Percentiles rank a stretch among this genome's conserved stretches.
phyloP scores from a whole-genome alignment of 805 yeast genomes.

The Candida michaelii region DNA sequence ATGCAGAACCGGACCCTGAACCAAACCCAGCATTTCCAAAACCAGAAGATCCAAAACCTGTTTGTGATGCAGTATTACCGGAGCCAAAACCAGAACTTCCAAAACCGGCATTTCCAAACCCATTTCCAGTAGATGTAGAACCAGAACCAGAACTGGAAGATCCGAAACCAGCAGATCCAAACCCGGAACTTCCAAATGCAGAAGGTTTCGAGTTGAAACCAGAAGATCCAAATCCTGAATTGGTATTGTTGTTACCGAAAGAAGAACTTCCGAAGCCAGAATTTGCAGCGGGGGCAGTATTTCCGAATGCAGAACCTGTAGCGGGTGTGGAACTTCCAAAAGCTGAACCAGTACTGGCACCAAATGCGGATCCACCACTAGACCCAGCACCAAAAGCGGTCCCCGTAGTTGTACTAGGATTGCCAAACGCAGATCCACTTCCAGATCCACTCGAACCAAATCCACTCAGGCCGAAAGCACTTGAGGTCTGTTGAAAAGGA shows the following conservation, averaged over 20 bases:
- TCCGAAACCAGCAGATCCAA: constrained; percentile 17
- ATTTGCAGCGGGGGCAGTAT: too few relatives aligned
- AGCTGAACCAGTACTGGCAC: constrained; percentile 9
- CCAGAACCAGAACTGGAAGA: background rate
- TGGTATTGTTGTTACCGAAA: constrained; percentile 8
- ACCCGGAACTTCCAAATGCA: constrained; percentile 14
- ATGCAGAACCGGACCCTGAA: too few relatives aligned
- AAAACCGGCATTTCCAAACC: constrained; percentile 11
- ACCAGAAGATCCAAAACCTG: constrained; percentile 8
- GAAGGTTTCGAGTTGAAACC: constrained; percentile 11
- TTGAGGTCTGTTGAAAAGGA: constrained; percentile 2
- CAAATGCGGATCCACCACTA: constrained; percentile 1
- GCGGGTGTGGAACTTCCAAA: constrained; percentile 12
- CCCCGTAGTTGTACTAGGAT: constrained; percentile 5
- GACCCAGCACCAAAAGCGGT: constrained; percentile 3
- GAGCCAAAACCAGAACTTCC: constrained; percentile 4
- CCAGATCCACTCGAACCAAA: constrained; percentile 1
- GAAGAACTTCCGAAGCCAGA: constrained; percentile 10
- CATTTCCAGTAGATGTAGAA: constrained; percentile 13
- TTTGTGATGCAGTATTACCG: too few relatives aligned
- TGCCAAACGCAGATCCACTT: constrained; percentile 11
- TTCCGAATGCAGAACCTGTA: constrained; percentile 11
- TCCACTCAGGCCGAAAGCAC: constrained; percentile 13
- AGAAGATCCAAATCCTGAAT: constrained; percentile 10
- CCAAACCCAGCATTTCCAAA: constrained; percentile 8